Evolutionary conservation across 1,139 yeast species (phyloP), one percentile per base, ranked within the genome.

Genomic region (Hyphopichia wangnamkhiaoensis): DNA sequence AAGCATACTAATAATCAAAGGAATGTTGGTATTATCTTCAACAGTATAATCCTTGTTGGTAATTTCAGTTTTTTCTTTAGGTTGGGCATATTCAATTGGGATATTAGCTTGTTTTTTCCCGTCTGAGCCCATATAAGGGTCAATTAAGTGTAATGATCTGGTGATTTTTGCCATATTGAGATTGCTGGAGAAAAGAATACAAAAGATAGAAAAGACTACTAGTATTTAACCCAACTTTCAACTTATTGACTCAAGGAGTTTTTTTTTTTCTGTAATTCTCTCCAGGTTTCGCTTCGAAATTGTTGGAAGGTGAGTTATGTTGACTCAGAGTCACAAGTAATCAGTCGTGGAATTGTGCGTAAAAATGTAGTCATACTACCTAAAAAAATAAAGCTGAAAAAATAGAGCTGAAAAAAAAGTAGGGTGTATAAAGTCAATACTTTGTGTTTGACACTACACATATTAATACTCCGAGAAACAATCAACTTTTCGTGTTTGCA

Each of bases 31-130:
- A 4, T 40, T 41, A 14, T 37, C 44, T 18, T 14, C 12, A 3
- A 45, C 45, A 7, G 39, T 38, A 20, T 43, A 34, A 26, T 45
- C 48, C 21, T 40, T 45, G 17, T 38, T 40, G 25, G 47, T 42
- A 28, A 43, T 38, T 20, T 42, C 27, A 34, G 10, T 7, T 15
- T 10, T n/a, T 16, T 47, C 48, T 1, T 17, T 12, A 20, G 18
- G 19, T 17, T 13, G 12, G 17, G 29, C 19, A 13, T 52, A 18
- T n/a, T 33, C 30, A 3, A n/a, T 24, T 12, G 35, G 35, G 12
- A 33, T 14, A 12, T 24, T 16, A 12, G 35, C 16, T n/a, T 25
- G 18, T 24, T 24, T 25, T 13, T 33, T 33, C 10, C 35, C 35
- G 13, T 33, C 35, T 3, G 7, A 9, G 8, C 19, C 30, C 7